A percentile compares a stretch with the other conserved stretches of the same genome.
Evolutionary conservation across 2,329 filamentous ascomycete species (phyloP).

Genomic region (Seiridium unicorne): DNA sequence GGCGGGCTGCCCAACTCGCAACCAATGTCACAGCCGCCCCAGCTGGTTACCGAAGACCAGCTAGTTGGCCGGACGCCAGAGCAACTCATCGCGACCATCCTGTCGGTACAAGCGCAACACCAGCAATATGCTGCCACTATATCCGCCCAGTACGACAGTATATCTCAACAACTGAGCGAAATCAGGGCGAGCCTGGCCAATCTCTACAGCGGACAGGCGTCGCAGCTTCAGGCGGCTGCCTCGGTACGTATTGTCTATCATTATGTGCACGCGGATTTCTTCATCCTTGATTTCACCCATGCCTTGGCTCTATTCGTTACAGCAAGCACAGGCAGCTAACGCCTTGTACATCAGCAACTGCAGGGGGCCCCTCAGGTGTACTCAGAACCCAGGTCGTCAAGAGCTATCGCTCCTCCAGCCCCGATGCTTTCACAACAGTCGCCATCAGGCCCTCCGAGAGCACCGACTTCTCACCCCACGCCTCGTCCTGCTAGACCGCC

Average conservation of each 20-base stretch:
- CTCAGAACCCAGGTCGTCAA: background rate
- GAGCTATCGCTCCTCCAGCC: background rate
- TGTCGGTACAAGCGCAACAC: conserved; percentile 32
- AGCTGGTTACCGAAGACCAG: conserved; percentile 29
- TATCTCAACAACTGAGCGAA: conserved; percentile 31
- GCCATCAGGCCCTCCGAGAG: conserved; percentile 19
- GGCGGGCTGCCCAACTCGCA: background rate
- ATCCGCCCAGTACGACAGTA: conserved; percentile 29
- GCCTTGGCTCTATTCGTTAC: background rate
- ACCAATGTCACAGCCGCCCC: conserved; percentile 1
- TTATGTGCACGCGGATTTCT: background rate
- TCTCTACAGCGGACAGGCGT: conserved; percentile 20
- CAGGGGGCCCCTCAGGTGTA: conserved; percentile 4
- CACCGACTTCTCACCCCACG: conserved; percentile 17
- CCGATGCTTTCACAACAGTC: conserved; percentile 3
- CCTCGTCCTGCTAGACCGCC: conserved; percentile 22
- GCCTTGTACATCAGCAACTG: background rate
- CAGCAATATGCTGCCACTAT: conserved; percentile 31
- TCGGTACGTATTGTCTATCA: conserved; percentile 22
- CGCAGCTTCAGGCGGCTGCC: conserved; percentile 28
- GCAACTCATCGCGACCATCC: conserved; percentile 32
- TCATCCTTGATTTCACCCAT: background rate
- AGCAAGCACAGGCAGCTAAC: background rate
- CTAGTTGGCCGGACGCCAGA: conserved; percentile 29
- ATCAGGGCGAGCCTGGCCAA: conserved; percentile 26